Percentiles rank a stretch among this genome's conserved stretches.
phyloP scores from a whole-genome alignment of 352 stramenopile species.

The Thalassiosira delicatula region DNA sequence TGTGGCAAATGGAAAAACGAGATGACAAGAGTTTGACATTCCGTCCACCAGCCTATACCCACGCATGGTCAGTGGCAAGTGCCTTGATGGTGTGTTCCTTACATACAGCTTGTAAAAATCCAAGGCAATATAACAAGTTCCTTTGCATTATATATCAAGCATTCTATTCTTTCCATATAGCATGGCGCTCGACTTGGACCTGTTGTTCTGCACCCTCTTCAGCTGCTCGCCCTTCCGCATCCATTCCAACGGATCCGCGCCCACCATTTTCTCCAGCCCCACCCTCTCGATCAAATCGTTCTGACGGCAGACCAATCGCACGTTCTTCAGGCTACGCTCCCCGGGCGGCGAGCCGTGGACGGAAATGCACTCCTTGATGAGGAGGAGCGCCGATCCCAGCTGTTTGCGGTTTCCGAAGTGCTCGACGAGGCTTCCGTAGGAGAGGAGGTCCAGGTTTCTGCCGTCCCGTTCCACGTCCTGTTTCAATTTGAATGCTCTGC shows the following conservation, averaged over 20 bases:
- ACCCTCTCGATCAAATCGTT: constrained; percentile 64
- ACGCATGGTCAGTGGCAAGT: too few relatives aligned
- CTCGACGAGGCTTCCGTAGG: constrained; percentile 80
- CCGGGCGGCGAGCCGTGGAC: constrained; percentile 75
- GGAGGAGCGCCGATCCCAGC: constrained; percentile 80
- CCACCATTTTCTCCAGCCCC: constrained; percentile 73
- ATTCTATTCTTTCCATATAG: constrained; percentile 63
- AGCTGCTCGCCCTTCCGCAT: constrained; percentile 68
- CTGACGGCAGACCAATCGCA: constrained; percentile 68
- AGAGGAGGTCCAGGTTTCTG: constrained; percentile 76
- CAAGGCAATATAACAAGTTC: background rate
- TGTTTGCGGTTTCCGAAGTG: constrained; percentile 76
- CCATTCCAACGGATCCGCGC: constrained; percentile 80
- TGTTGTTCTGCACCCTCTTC: constrained; percentile 64
- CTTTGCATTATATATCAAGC: constrained; percentile 55
- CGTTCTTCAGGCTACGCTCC: constrained; percentile 71
- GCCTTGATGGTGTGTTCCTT: too few relatives aligned
- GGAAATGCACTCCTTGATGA: constrained; percentile 82
- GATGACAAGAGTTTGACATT: too few relatives aligned
- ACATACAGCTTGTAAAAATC: background rate
- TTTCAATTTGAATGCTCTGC: constrained; percentile 80
- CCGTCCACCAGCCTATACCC: too few relatives aligned
- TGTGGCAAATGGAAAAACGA: too few relatives aligned
- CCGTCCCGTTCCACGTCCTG: constrained; percentile 73
- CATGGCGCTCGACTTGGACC: constrained; percentile 43